Base-by-base conservation (phyloP, 2,329 filamentous ascomycete genomes). In the Colletotrichum chrysophilum region DNA sequence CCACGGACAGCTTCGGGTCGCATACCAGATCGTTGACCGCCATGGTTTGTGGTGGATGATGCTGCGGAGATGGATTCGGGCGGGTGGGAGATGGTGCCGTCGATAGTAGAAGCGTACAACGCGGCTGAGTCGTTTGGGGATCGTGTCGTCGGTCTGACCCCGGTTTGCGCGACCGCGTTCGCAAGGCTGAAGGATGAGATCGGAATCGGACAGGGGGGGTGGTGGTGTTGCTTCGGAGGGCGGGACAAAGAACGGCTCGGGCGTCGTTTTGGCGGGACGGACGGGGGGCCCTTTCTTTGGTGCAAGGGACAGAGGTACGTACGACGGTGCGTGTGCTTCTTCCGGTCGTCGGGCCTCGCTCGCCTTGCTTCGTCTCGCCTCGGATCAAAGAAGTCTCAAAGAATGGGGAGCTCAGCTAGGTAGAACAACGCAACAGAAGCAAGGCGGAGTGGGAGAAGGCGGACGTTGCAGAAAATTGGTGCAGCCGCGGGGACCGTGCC, bases 1-100 rank as follows among this genome's bases (percentile, higher is more conserved):
- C 93, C 7, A 92, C 89, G 72, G 89, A 88, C 62, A 98, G 91
- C 75, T 90, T 82, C 16, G 85, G 82, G 70, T 88, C 86, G 26
- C 81, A 84, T 71, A 88, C 81, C 58, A 87, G 82, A 48, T 84
- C 82, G 64, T 85, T 84, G 79, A 86, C 80, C 13, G 83, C 81
- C 86, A 87, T 86, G 34, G 61, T 48, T 48, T 48, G 38, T 48
- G 16, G 9, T 0, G 12, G 34, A 8, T 34, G 69, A 16, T 36
- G 34, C 52, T 30, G 52, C 28, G 16, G 10, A 10, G 52, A 43
- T 28, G 32, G 16, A 58, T 4, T 52, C 21, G 18, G 24, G 21
- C 9, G 24, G 30, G 28, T 18, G 26, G 26, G 18, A 13, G 71
- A 30, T 28, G 18, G 3, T 10, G 64, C 28, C 21, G 66, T 48